Evolutionary conservation across 2,329 filamentous ascomycete genomes (phyloP).

Genomic region (Venturia pyrina): DNA sequence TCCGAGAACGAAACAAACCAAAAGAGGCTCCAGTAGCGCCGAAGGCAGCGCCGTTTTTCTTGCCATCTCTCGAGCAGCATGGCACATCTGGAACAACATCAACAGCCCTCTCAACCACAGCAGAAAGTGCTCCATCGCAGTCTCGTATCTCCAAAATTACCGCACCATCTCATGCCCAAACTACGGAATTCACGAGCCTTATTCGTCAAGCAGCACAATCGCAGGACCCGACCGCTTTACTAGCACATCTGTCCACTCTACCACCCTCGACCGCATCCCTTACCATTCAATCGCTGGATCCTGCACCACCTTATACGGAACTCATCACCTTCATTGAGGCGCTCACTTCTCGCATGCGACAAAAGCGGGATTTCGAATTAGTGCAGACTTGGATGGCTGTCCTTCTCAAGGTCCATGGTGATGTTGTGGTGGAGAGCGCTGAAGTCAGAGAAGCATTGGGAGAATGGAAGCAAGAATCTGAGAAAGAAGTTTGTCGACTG

Average conservation of each 20-base stretch:
- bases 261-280: slow-evolving; percentile 80
- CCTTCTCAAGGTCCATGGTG: slow-evolving; percentile 70
- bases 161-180: slow-evolving; percentile 12
- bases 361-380: slow-evolving; percentile 78
- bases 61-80: slow-evolving; percentile 53
- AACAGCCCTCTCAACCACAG: neutral
- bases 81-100: slow-evolving; percentile 16
- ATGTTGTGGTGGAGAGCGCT: slow-evolving; percentile 27
- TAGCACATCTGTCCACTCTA: slow-evolving; percentile 70
- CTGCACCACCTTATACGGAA: slow-evolving; percentile 50
- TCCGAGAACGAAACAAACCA: slow-evolving; percentile 86
- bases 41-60: slow-evolving; percentile 92
- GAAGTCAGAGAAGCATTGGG: slow-evolving; percentile 8
- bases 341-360: slow-evolving; percentile 58
- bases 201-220: slow-evolving; percentile 35
- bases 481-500: slow-evolving; percentile 6
- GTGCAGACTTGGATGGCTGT: slow-evolving; percentile 97
- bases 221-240: slow-evolving; percentile 56
- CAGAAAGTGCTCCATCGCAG: slow-evolving; percentile 17
- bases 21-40: slow-evolving; percentile 84
- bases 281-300: slow-evolving; percentile 70
- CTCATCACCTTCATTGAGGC: slow-evolving; percentile 71
- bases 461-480: slow-evolving; percentile 1
- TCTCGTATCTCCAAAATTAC: slow-evolving; percentile 10
- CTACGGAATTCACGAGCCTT: slow-evolving; percentile 37